Base-by-base conservation (phyloP, 208 protist genomes). In the Crithidia expoeki region DNA sequence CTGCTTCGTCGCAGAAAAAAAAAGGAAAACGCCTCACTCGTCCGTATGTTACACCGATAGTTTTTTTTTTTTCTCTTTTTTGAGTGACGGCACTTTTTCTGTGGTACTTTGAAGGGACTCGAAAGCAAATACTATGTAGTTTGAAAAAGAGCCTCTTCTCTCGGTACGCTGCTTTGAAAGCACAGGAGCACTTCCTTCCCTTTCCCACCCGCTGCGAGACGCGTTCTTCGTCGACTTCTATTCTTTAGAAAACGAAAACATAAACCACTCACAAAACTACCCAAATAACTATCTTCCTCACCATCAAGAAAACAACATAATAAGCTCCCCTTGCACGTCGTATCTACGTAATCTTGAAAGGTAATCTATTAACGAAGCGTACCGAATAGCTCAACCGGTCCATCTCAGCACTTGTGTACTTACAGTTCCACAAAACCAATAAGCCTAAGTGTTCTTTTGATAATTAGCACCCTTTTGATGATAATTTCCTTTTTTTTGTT, bases 291-390 rank as follows among this genome's bases (percentile, higher is more conserved):
- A 44, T 14, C 7, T 7, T 44, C 38, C 28, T 34, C 25, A 27
- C 44, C 33, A 47, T 27, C 16, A 57, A 52, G 51, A 69, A 69
- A 40, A 4, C 30, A 62, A 62, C 33, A 57, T 5, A 33, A 53
- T 7, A 14, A 44, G n/a, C n/a, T 28, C 21, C 21, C 21, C 47
- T 52, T 23, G 23, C 47, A 11, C 5, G 23, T 52, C 47, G 28
- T 28, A 28, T 52, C 42, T 42, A 47, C 14, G 5, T 47, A 47
- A 19, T n/a, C 14, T n/a, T 47, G 3, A 21, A 47, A 47, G 16
- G 12, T 19, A 4, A 17, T 47, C 12, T 42, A 6, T 42, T 42
- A 42, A 42, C 36, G 12, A 42, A 42, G 12, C 36, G 12, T 16
- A 42, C 10, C 36, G 12, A 12, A 42, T 16, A 42, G 36, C 12